A percentile compares a stretch with the other conserved stretches of the same genome.
Evolutionary conservation across 345 rosid genomes (phyloP).

Genomic region (Syzygium grande): DNA sequence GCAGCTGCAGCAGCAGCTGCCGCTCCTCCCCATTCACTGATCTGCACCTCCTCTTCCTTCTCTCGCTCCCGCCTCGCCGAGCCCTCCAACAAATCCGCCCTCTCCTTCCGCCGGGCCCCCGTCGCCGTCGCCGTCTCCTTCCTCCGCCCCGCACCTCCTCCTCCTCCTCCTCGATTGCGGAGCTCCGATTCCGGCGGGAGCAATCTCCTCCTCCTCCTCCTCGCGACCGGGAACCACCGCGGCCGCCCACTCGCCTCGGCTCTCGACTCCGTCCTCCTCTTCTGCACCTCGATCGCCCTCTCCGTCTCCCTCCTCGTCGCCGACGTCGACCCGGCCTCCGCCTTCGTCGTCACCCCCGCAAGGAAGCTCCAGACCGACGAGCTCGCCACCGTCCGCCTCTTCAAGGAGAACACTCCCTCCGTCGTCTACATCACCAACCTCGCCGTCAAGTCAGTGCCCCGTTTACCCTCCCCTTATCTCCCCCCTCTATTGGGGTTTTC

Average conservation of each 20-base stretch:
- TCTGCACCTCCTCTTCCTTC: constrained; percentile 30
- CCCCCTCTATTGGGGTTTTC: background rate
- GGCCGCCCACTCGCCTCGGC: background rate
- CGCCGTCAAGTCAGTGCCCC: constrained; percentile 47
- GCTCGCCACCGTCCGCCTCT: constrained; percentile 86
- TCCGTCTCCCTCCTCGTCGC: constrained; percentile 50
- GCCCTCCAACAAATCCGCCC: constrained; percentile 1
- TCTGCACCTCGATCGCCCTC: constrained; percentile 63
- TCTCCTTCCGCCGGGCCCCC: constrained; percentile 9
- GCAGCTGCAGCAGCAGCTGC: constrained; percentile 41
- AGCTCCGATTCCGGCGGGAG: background rate
- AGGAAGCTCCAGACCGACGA: constrained; percentile 79
- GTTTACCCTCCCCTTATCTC: background rate
- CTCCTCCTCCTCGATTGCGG: background rate
- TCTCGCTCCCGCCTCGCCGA: constrained; percentile 14
- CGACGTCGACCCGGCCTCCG: constrained; percentile 52
- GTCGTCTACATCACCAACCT: constrained; percentile 95
- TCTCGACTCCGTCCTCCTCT: constrained; percentile 36
- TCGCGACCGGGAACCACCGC: background rate
- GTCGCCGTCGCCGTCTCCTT: constrained; percentile 7
- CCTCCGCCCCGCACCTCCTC: background rate
- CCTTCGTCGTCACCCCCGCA: constrained; percentile 60
- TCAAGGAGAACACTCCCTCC: constrained; percentile 93
- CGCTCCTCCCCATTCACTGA: constrained; percentile 11
- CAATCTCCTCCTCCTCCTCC: background rate